Percentiles rank a stretch among this genome's conserved stretches.
Evolutionary conservation across 805 yeast species (phyloP).

Genomic region (Allodekkera sacchari): DNA sequence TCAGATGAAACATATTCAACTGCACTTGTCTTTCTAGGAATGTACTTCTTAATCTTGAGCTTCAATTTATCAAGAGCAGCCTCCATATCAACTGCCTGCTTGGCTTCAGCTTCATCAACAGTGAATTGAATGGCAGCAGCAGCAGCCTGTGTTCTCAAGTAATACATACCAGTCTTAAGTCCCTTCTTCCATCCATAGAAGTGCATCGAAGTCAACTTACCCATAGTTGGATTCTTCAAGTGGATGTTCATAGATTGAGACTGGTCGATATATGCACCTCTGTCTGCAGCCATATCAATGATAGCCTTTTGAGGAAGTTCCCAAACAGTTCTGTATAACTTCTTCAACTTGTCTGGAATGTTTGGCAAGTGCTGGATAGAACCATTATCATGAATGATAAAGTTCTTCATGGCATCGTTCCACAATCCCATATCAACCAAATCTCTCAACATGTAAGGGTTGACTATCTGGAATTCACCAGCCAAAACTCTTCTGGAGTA

Average conservation of each 20-base stretch:
- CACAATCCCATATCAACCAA: conserved; percentile 51
- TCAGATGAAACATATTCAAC: conserved; percentile 22
- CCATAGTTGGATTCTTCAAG: conserved; percentile 91
- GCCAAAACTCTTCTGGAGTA: conserved; percentile 56
- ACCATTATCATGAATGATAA: conserved; percentile 48
- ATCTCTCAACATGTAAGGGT: conserved; percentile 50
- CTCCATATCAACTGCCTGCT: conserved; percentile 18
- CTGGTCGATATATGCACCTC: conserved; percentile 74
- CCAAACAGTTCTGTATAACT: conserved; percentile 72
- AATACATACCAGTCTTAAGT: conserved; percentile 98
- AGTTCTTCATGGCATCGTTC: conserved; percentile 50
- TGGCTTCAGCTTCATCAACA: conserved; percentile 43
- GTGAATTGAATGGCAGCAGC: conserved; percentile 96
- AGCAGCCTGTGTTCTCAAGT: conserved; percentile 96
- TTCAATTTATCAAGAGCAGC: conserved; percentile 24
- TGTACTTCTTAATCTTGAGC: conserved; percentile 22
- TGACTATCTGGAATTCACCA: conserved; percentile 58
- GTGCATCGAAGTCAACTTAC: conserved; percentile 95
- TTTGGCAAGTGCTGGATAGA: conserved; percentile 48
- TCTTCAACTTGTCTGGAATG: conserved; percentile 46
- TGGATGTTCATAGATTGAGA: conserved; percentile 92
- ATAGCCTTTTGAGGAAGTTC: conserved; percentile 82
- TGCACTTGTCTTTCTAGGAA: conserved; percentile 20
- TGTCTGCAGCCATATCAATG: conserved; percentile 79
- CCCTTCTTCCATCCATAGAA: conserved; percentile 99